Evolutionary conservation across 164 flowering plant genomes (phyloP), one percentile per base, ranked within the genome.

Genomic region (Kalanchoe fedtschenkoi): DNA sequence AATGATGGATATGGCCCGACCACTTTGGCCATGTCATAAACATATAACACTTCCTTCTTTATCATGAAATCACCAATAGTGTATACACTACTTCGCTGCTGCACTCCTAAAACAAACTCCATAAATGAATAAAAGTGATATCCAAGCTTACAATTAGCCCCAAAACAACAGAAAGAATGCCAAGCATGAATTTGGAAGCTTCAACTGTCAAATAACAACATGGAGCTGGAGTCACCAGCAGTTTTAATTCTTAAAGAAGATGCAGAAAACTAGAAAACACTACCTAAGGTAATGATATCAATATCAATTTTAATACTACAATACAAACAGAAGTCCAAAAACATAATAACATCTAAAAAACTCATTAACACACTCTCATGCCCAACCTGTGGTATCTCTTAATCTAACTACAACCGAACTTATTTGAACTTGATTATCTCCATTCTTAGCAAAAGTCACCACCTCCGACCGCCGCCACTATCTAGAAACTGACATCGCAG

Each of bases 11-110:
- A 75, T 81, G 1, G 93, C 89, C 58, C 84, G 93, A n/a, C 93
- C 93, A 37, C 93, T 84, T 58, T 77, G 89, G 15, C 93, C 89
- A 58, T n/a, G n/a, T n/a, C n/a, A n/a, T n/a, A n/a, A 34, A 78
- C 82, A 61, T 68, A 73, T 58, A 82, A 70, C 34, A 73, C 62
- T 64, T 74, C 80, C 53, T 68, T 82, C 35, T 30, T 72, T 0
- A 82, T 82, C 87, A 82, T 82, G 57, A 80, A 82, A 71, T 82
- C 87, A 61, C 81, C 82, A 26, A 82, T 84, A 0, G 70, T 76
- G 55, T 73, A 78, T 6, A 60, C 47, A 15, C 77, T 66, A 14
- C 15, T 16, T 1, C 42, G 22, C 38, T 34, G 61, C 26, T 14
- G 39, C 2, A 10, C 24, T 24, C 56, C 24, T 4, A 51, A 2